Evolutionary conservation across 2,329 filamentous ascomycete genomes (phyloP).

Genomic region (Colletotrichum sp.): DNA sequence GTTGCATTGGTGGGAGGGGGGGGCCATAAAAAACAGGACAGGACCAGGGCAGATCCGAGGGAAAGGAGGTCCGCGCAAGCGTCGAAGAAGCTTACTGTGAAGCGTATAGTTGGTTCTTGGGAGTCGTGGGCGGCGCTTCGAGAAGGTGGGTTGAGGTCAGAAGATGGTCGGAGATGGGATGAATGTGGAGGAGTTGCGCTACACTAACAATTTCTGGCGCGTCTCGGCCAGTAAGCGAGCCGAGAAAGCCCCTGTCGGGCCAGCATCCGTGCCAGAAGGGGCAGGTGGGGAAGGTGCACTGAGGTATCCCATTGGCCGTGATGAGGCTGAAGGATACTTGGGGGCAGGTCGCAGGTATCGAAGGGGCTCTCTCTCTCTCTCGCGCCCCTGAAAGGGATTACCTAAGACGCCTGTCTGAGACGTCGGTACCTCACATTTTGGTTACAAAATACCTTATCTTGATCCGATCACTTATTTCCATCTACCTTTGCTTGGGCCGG

Average conservation of each 20-base stretch:
- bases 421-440: neutral
- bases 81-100: constrained; percentile 4
- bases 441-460: neutral
- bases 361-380: neutral
- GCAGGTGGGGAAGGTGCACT: neutral
- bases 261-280: neutral
- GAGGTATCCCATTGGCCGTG: neutral
- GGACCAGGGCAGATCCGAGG: neutral
- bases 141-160: constrained; percentile 11
- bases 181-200: constrained; percentile 17
- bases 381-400: neutral
- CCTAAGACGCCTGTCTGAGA: neutral
- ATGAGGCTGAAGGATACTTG: neutral
- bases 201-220: constrained; percentile 19
- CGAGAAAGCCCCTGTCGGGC: constrained; percentile 5
- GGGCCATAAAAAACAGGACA: neutral
- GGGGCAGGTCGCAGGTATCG: neutral
- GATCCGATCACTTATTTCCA: neutral
- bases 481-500: neutral
- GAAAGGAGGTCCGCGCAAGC: neutral
- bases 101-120: neutral
- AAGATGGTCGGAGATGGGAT: constrained; percentile 14
- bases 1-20: neutral
- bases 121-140: constrained; percentile 2
- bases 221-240: constrained; percentile 20